Evolutionary conservation across 1,284 basidiomycete species (phyloP), one percentile per base, ranked within the genome.

Genomic region (Leccinum pachyderme): DNA sequence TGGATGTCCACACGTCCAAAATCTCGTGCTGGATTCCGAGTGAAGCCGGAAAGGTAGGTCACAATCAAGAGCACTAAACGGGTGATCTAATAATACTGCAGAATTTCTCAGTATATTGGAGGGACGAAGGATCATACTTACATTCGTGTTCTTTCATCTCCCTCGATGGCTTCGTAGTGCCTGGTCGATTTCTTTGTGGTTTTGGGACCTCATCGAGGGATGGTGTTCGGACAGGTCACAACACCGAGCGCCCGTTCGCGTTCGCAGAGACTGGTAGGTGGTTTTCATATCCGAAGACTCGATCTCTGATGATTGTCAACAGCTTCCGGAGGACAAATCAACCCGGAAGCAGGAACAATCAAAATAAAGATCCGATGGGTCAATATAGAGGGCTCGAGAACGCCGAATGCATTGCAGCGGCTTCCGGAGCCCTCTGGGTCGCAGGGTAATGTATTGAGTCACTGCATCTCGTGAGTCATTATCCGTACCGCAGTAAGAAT

Each of bases 11-110:
- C 5, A 63, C 64, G 5, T 68, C 80, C 58, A 75, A 71, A 22
- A 77, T 84, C 4, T 80, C 80, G 0, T 87, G 86, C 62, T 87
- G 82, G 83, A 81, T 88, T 59, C 78, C 82, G 3, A 78, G 84
- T 55, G 73, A 79, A 52, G 72, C 72, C 27, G 83, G 82, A 25
- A 77, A 82, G 74, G 84, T 84, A 55, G 13, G 69, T 63, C 11
- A 24, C 31, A 32, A 22, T n/a, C 7, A 28, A 18, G 37, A 5
- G 8, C n/a, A 15, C n/a, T 9, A 18, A 37, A 47, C 7, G 24
- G 43, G 1, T 18, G n/a, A 35, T 29, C 45, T 60, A 15, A 60
- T 51, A 22, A 48, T 58, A 43, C 53, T 31, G 22, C 57, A 86
- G 83, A 65, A 61, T 8, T 87, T 87, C 64, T 71, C 74, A 3